These are phyloP conservation scores for Myxozyma neotropica DNA, from an alignment of 805 yeast genomes.

Conservation along the genomic window DNA sequence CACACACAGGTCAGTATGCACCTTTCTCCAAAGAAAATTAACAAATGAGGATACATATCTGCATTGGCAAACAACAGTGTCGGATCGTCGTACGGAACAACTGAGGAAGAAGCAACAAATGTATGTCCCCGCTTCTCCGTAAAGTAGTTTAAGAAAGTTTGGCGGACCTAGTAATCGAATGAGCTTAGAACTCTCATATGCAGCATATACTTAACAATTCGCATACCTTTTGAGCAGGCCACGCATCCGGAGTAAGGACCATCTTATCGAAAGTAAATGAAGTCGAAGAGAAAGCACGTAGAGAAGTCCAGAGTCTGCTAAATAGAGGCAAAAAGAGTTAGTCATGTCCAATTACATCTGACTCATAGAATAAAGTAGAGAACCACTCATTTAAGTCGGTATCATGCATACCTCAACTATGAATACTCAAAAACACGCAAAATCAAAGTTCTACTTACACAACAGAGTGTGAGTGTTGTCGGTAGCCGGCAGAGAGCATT, in stretches of 20 bases:
- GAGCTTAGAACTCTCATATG: too few species aligned
- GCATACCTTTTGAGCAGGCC: constrained; percentile 33
- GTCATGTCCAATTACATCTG: too few species aligned
- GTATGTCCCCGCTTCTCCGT: constrained; percentile 64
- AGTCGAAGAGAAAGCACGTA: constrained; percentile 3
- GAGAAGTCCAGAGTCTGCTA: background rate
- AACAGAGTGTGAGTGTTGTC: background rate
- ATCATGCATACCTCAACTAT: too few species aligned
- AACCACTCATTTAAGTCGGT: too few species aligned
- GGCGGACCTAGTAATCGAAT: constrained; percentile 58
- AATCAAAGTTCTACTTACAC: too few species aligned
- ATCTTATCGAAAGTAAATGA: background rate
- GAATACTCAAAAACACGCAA: too few species aligned
- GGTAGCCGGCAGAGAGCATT: constrained; percentile 2
- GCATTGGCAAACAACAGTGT: constrained; percentile 96
- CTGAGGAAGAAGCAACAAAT: constrained; percentile 89
- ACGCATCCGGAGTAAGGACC: constrained; percentile 21
- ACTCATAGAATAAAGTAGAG: too few species aligned
- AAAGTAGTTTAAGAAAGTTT: constrained; percentile 83
- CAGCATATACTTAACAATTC: too few species aligned
- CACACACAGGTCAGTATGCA: background rate
- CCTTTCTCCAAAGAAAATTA: background rate
- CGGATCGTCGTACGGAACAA: constrained; percentile 97
- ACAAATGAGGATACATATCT: constrained; percentile 49
- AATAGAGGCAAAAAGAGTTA: background rate